Base-by-base conservation (phyloP, 257 asterid genomes). In the Capsicum chinense region DNA sequence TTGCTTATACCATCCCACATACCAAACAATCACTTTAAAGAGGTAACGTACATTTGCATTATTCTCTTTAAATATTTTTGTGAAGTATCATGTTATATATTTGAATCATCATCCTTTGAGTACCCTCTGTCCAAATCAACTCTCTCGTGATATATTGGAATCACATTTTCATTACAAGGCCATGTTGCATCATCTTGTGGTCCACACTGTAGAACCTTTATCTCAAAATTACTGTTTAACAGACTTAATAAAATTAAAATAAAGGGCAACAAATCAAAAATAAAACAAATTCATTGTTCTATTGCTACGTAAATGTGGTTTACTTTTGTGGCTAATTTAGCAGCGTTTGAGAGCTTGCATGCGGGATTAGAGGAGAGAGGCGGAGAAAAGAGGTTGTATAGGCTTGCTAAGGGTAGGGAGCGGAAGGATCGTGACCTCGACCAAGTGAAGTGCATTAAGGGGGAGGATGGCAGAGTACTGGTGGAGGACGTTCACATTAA, bases 151-250 rank as follows among this genome's bases (percentile, higher is more conserved):
- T 74, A 74, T 19, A 59, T 48, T 74, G 19, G 59, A 50, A 74
- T 48, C 80, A 48, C 44, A 19, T 48, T 73, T 73, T 7, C 80
- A 47, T 73, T 71, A 73, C 44, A 14, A 74, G 80, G 58, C 60
- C 19, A 12, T 26, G 33, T 12, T 74, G 60, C 33, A 73, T 47
- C 42, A 73, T 3, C 58, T 73, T 73, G 42, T 73, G 10, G 26
- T 48, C 80, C 80, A 47, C 57, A 44, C 37, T n/a, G 56, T 71
- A 73, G 59, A 21, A 48, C 80, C 80, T 48, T 73, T n/a, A 73
- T 26, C 80, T 73, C 59, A 73, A 73, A 73, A 47, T 17, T 12
- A 73, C 59, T 15, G 13, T 68, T 68, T 15, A 8, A 39, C 52
- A 37, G 76, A 68, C 52, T 37, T 37, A 15, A 68, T 21, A 68